phyloP scores from a whole-genome alignment of 345 rosid genomes.

The Cardiospermum halicacabum region DNA sequence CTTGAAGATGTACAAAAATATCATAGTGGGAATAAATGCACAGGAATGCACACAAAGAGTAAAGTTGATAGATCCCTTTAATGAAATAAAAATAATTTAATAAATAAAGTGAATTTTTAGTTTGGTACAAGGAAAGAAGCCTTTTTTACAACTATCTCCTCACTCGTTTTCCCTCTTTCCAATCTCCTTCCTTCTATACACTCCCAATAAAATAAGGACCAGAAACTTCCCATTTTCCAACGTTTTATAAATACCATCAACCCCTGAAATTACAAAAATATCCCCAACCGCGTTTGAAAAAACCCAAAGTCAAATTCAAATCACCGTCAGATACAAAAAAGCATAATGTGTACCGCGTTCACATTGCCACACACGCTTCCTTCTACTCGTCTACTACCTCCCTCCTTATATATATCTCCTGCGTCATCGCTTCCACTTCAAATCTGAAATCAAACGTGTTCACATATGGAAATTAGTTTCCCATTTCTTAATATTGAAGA shows the following conservation, averaged over 20 bases:
- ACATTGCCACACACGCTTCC: constrained; percentile 52
- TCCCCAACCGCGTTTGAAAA: constrained; percentile 16
- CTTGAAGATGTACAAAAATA: too few species aligned
- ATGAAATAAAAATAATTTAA: too few species aligned
- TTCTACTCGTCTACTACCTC: constrained; percentile 1
- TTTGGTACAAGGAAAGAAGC: neutral
- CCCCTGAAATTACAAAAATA: neutral
- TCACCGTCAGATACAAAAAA: constrained; percentile 53
- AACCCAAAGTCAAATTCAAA: constrained; percentile 29
- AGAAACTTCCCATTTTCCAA: constrained; percentile 16
- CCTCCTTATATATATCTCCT: constrained; percentile 19
- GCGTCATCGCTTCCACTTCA: constrained; percentile 13
- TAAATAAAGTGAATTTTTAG: neutral
- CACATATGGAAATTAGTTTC: constrained; percentile 70
- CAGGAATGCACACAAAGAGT: too few species aligned
- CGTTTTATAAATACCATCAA: constrained; percentile 6
- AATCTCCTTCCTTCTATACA: constrained; percentile 4
- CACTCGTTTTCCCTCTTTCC: constrained; percentile 11
- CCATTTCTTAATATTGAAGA: constrained; percentile 58
- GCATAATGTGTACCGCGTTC: constrained; percentile 37
- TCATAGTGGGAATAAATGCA: too few species aligned
- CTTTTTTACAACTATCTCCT: neutral
- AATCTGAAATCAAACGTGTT: constrained; percentile 26
- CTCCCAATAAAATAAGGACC: neutral
- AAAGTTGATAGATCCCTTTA: too few species aligned